Evolutionary conservation across 2,329 filamentous ascomycete species (phyloP), one percentile per base, ranked within the genome.

Genomic region (Apiospora kogelbergensis): DNA sequence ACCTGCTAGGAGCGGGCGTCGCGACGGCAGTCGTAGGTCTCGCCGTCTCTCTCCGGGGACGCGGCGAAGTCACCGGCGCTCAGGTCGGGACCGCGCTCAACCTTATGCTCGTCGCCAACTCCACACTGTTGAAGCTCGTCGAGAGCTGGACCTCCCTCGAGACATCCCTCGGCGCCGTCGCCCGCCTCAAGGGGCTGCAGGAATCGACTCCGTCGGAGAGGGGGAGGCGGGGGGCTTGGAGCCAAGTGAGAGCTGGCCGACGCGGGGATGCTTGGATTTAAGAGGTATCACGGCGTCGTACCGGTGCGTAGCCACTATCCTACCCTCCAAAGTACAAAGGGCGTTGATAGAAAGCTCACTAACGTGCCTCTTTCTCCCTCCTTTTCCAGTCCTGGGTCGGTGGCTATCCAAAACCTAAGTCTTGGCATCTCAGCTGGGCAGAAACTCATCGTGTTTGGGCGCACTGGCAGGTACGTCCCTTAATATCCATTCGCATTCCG

Each of bases 1-100:
- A 88, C 70, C 73, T 86, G 3, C 73, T 87, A 1, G 81, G 84
- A 0, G 84, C 85, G 0, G 81, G 74, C 1, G 77, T 88, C 33
- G 84, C 85, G 0, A 79, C 83, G 0, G 71, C 69, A 11, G 72
- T 75, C 0, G 75, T 81, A 20, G 72, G 69, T 5, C 66, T 79
- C 0, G 78, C 78, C 10, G 68, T 76, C 9, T 22, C 41, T 10
- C 66, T 77, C 3, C 68, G 70, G 22, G 72, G 72, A 1, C 70
- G n/a, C n/a, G n/a, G n/a, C n/a, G n/a, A 57, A 0, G 73, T 72
- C 0, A 76, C 67, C 3, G 78, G 77, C 1, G 78, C 74, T 0
- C 74, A 78, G 66, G 57, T 81, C 1, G 80, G 81, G 3, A 74
- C 81, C 11, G 79, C 79, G 2, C 72, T 82, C 0, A 80, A 80